Conservation (phyloP, 306 rosid species). For the Bauhinia variegata region DNA sequence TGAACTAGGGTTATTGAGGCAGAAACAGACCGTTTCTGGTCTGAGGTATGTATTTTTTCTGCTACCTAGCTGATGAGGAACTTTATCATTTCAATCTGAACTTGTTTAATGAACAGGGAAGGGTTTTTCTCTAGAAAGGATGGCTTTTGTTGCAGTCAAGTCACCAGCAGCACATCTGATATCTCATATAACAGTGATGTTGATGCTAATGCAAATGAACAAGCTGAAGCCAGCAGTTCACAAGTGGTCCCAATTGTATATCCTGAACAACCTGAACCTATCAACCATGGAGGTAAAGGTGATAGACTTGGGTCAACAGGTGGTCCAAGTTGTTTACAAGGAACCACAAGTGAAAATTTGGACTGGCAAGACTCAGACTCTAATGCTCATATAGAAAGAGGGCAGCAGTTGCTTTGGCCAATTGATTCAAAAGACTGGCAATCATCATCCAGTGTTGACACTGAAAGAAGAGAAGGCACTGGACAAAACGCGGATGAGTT, state of each 20-base stretch:
- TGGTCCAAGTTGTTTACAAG: conserved; percentile 44
- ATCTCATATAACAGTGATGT: conserved; percentile 46
- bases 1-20: conserved; percentile 90
- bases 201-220: conserved; percentile 47
- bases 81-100: conserved; percentile 7
- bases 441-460: conserved; percentile 33
- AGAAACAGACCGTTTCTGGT: conserved; percentile 87
- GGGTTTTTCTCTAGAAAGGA: conserved; percentile 76
- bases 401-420: conserved; percentile 46
- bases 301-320: conserved; percentile 41
- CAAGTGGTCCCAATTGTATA: conserved; percentile 47
- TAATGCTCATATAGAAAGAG: conserved; percentile 44
- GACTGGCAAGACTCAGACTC: conserved; percentile 36
- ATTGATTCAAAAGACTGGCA: conserved; percentile 41
- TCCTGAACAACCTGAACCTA: conserved; percentile 46
- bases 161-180: conserved; percentile 55
- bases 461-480: conserved; percentile 43
- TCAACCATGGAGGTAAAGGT: conserved; percentile 44
- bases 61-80: conserved; percentile 12
- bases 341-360: conserved; percentile 41
- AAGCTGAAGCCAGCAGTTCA: conserved; percentile 49
- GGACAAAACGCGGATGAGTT: conserved; percentile 44
- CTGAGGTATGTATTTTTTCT: conserved; percentile 65
- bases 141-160: conserved; percentile 57
- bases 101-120: conserved; percentile 65